Conservation (phyloP, 345 rosid genomes). For the Hibiscus trionum region DNA sequence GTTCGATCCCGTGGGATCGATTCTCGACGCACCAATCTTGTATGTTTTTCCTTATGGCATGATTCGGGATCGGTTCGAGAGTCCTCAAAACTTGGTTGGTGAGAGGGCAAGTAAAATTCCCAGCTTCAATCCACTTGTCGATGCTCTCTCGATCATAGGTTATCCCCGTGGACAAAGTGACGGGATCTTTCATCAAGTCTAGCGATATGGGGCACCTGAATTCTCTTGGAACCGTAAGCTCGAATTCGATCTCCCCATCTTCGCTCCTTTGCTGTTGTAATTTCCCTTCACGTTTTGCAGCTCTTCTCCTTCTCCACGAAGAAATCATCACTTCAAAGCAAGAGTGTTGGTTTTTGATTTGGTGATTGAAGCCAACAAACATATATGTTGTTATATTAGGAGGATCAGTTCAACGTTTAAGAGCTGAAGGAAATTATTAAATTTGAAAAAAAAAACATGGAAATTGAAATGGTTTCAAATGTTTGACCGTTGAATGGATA, state of each 20-base stretch:
- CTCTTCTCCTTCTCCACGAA: not conserved
- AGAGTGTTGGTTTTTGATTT: not conserved
- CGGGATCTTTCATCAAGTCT: not conserved
- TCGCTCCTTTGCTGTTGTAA: not conserved
- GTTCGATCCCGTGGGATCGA: no score
- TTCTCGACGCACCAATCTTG: no score
- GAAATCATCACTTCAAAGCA: not conserved
- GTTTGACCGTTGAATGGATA: no score
- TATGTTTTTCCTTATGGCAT: no score
- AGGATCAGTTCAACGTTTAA: not conserved
- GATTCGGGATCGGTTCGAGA: no score
- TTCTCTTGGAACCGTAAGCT: not conserved
- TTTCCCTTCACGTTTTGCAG: not conserved
- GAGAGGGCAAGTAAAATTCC: no score
- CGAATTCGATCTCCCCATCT: not conserved
- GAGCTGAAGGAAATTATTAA: not conserved
- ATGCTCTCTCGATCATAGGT: not conserved
- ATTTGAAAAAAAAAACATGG: no score
- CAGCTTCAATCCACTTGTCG: no score
- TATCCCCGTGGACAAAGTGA: not conserved
- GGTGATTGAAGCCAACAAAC: not conserved
- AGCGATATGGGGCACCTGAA: not conserved
- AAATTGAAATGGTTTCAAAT: no score
- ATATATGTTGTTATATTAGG: not conserved
- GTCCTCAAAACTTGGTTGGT: no score